Conservation (phyloP, 345 rosid species). For the Dimocarpus longan region DNA sequence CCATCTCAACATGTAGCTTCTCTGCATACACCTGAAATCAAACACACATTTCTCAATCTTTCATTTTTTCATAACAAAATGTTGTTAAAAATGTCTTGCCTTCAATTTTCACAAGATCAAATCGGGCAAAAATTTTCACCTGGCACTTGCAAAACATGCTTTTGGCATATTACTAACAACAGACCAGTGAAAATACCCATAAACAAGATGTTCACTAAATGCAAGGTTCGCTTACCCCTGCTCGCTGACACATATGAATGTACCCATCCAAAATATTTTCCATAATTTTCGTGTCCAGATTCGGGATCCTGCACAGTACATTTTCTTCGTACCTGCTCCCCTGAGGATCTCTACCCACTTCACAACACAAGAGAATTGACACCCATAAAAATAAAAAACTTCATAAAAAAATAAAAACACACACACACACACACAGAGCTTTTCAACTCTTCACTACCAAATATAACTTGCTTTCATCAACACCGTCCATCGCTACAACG, state of each 20-base stretch:
- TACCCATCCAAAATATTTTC: constrained; percentile 35
- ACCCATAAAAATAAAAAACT: not conserved
- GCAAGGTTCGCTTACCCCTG: constrained; percentile 20
- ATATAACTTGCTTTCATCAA: not conserved
- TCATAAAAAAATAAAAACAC: too few species aligned
- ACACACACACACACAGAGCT: too few species aligned
- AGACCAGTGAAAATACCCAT: too few species aligned
- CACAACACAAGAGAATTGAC: not conserved
- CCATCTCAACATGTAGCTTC: constrained; percentile 47
- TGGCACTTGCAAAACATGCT: too few species aligned
- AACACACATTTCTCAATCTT: not conserved
- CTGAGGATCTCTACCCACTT: constrained; percentile 16
- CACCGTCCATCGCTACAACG: not conserved
- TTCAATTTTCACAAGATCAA: too few species aligned
- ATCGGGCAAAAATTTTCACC: too few species aligned
- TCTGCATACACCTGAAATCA: constrained; percentile 47
- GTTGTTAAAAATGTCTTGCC: too few species aligned
- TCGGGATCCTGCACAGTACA: constrained; percentile 20
- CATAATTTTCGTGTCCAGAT: constrained; percentile 29
- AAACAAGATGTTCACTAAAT: too few species aligned
- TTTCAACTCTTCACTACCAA: too few species aligned
- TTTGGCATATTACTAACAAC: too few species aligned
- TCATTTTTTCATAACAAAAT: too few species aligned
- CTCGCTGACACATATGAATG: constrained; percentile 30
- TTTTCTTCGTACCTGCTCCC: constrained; percentile 3